Evolutionary conservation across 768 basidiomycete genomes (phyloP).

Genomic region (Tricholoma hemisulphureum): DNA sequence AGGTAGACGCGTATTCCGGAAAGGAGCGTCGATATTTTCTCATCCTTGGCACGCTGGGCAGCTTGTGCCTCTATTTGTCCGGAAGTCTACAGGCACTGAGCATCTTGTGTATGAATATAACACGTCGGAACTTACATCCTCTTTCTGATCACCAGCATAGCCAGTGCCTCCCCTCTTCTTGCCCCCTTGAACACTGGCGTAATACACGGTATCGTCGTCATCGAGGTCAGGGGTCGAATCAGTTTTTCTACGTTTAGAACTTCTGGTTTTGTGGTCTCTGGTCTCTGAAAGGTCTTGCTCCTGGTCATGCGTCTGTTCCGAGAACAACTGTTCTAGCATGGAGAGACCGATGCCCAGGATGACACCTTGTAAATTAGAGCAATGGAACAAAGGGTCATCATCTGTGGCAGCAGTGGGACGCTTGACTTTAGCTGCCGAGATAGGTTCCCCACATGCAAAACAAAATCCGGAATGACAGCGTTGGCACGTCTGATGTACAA

Average conservation of each 20-base stretch:
- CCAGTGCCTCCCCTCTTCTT: conserved; percentile 80
- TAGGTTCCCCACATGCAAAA: conserved; percentile 72
- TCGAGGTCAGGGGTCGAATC: conserved; percentile 31
- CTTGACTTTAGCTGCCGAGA: conserved; percentile 44
- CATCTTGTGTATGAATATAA: background rate
- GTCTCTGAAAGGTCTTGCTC: conserved; percentile 33
- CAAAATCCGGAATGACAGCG: conserved; percentile 63
- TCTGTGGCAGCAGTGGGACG: conserved; percentile 41
- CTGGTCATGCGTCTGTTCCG: conserved; percentile 56
- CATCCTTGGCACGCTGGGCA: conserved; percentile 72
- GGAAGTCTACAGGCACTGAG: conserved; percentile 50
- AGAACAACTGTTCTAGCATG: conserved; percentile 77
- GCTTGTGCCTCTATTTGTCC: conserved; percentile 79
- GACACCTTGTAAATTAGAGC: conserved; percentile 84
- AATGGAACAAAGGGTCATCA: conserved; percentile 77
- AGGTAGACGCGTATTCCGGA: conserved; percentile 76
- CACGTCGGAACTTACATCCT: conserved; percentile 67
- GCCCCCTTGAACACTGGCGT: conserved; percentile 46
- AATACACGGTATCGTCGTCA: conserved; percentile 56
- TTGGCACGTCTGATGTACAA: conserved; percentile 61
- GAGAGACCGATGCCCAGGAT: conserved; percentile 88
- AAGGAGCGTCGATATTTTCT: conserved; percentile 67
- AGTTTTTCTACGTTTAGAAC: conserved; percentile 47
- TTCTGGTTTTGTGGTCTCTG: conserved; percentile 36
- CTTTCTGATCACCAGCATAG: conserved; percentile 79